Evolutionary conservation across 129 eudicot genomes (phyloP), one percentile per base, ranked within the genome.

Genomic region (Gnaphalium uliginosum): DNA sequence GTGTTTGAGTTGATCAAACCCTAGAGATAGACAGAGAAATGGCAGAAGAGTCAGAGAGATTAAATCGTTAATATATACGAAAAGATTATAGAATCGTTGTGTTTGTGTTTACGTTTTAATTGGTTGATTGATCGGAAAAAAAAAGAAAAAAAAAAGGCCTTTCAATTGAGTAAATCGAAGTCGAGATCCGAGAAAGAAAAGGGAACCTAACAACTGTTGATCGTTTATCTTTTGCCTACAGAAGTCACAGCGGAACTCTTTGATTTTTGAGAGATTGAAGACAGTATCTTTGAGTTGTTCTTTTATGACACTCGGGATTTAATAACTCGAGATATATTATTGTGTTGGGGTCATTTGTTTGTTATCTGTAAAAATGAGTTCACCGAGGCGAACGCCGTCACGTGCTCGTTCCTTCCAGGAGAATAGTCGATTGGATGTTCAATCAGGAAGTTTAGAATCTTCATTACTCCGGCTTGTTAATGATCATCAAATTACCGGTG

Each of bases 401-500:
- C 66, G 76, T 70, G 76, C 39, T 43, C 71, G 41, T 33, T 0
- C 81, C 43, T 24, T 67, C 10, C 26, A 7, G 24, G 62, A 57
- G 10, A 57, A 6, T 8, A 19, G 23, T 56, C 61, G 61, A 37
- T 35, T 81, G 51, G 80, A 86, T 5, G 14, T 57, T 9, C 88
- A 71, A 29, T 32, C 84, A 13, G 88, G 62, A 51, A 82, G 75
- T 66, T 66, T 93, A 1, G 98, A 93, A 83, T 85, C 86, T 1
- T 93, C 90, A 2, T 82, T 93, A 50, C 80, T 81, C 71, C 90
- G 85, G 63, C 83, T 93, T 41, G 62, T 93, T 76, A 81, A 76
- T 19, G 86, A 85, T 69, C 96, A 93, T 83, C 86, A 88, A 48
- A 76, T 69, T 41, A 25, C 85, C 30, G 75, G 89, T 56, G 30